Evolutionary conservation across 371 early-diverging fungal genomes (phyloP), one percentile per base, ranked within the genome.

Genomic region (Mucor ambiguus): DNA sequence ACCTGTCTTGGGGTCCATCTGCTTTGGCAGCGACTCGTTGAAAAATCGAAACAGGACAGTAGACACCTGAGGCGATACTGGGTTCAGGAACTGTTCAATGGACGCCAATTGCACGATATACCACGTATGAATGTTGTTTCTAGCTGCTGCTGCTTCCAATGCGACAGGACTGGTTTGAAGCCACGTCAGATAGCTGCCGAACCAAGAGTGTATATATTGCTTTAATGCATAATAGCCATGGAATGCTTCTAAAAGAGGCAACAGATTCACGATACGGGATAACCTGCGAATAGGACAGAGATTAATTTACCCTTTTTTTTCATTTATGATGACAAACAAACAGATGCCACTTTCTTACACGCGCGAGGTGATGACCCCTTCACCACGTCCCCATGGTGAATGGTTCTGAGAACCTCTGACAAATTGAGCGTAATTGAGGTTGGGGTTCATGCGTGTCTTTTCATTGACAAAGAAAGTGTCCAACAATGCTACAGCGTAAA

Each of bases 61-160:
- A 4, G 58, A 35, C 8, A 44, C 46, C 37, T 66, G 57, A 43
- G 60, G 54, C 4, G 69, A 67, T 1, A 54, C 44, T 3, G 64
- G 71, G 54, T 68, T 56, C 16, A 80, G 30, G 22, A 69, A 73
- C 10, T 64, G 57, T 10, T 75, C 67, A 12, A 78, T 75, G 3
- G 72, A 48, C 32, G 67, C 69, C 1, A 73, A 32, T 44, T 81
- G 79, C 5, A 71, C 81, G 1, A 71, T 58, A 43, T 76, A 75
- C 76, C 78, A 81, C 4, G 79, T 73, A 37, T 62, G 57, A n/a
- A 78, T 75, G 32, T 78, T 78, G 38, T 81, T 81, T 57, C 62
- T 64, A 2, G 77, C 48, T 43, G 32, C 63, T 2, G 67, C 57
- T 16, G 70, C 73, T 49, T 71, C 68, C 5, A 71, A 16, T 8